These are phyloP conservation scores for Desmodesmus armatus DNA, from an alignment of 139 green algal species.

Conservation along the genomic window DNA sequence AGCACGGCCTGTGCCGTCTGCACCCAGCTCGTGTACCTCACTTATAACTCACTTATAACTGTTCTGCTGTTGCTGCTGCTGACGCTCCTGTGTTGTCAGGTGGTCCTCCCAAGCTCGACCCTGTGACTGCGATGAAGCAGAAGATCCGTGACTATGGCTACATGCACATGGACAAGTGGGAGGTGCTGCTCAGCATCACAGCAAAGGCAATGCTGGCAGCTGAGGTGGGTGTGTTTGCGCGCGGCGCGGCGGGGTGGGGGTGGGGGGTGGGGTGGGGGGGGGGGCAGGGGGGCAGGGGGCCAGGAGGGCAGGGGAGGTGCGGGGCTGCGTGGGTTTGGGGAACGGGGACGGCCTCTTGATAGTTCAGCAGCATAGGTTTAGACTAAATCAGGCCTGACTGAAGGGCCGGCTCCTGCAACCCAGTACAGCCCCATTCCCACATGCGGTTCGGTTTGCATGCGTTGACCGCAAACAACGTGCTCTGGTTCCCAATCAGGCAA, in stretches of 20 bases:
- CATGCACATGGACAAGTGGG: conserved; percentile 73
- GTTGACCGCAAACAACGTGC: too few relatives aligned
- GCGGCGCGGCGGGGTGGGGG: background rate
- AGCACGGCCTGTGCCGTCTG: too few relatives aligned
- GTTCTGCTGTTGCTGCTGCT: conserved; percentile 8
- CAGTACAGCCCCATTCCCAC: too few relatives aligned
- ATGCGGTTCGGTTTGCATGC: too few relatives aligned
- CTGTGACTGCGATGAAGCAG: conserved; percentile 37
- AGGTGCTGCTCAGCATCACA: conserved; percentile 71
- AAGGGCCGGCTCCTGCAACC: too few relatives aligned
- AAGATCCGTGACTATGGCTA: conserved; percentile 67
- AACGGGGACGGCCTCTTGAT: too few relatives aligned
- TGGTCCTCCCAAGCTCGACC: conserved; percentile 60
- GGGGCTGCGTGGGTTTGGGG: too few relatives aligned
- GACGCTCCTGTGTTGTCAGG: conserved; percentile 33
- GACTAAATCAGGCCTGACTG: too few relatives aligned
- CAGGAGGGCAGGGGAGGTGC: background rate
- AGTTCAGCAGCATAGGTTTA: too few relatives aligned
- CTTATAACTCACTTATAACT: conserved; percentile 5
- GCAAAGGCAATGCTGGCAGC: conserved; percentile 70
- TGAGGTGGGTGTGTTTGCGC: conserved; percentile 51
- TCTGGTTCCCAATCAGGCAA: too few relatives aligned
- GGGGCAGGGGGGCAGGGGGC: background rate
- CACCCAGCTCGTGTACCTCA: conserved; percentile 24
- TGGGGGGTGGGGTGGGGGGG: background rate